A percentile compares a stretch with the other conserved stretches of the same genome.
phyloP scores from a whole-genome alignment of 768 basidiomycete species.

The Russula vinacea region DNA sequence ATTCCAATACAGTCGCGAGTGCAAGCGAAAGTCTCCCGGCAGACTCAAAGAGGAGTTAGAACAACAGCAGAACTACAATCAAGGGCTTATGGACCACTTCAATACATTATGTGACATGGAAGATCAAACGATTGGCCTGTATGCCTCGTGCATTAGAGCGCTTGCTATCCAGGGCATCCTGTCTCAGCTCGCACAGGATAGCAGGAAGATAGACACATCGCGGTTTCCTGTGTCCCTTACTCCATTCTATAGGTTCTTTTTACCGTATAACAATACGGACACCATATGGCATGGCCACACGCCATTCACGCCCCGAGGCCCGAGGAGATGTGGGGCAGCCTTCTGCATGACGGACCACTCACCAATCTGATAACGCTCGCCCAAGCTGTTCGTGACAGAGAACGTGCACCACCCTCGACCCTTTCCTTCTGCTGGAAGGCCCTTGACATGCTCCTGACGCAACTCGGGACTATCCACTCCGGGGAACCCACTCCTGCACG shows the following conservation, averaged over 20 bases:
- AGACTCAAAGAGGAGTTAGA: background rate
- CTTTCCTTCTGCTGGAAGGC: conserved; percentile 20
- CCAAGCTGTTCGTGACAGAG: background rate
- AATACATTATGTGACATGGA: background rate
- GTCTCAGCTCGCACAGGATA: no score
- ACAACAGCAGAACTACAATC: background rate
- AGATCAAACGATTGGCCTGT: conserved; percentile 3
- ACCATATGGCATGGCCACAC: background rate
- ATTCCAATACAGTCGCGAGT: conserved; percentile 2
- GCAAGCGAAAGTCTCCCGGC: background rate
- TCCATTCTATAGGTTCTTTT: conserved; percentile 7
- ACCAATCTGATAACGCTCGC: conserved; percentile 11
- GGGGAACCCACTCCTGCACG: background rate
- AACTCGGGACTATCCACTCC: background rate
- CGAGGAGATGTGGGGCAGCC: background rate
- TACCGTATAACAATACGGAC: background rate
- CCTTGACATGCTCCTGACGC: conserved; percentile 13
- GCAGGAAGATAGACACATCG: no score
- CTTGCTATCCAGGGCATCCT: conserved; percentile 14
- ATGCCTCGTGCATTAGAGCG: conserved; percentile 9
- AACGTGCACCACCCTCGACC: background rate
- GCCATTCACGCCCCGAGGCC: no score
- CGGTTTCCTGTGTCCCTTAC: background rate
- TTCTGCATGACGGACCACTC: conserved; percentile 14
- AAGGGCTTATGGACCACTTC: background rate